phyloP scores from a whole-genome alignment of 2,329 filamentous ascomycete species.

The Sclerotinia spermophila region DNA sequence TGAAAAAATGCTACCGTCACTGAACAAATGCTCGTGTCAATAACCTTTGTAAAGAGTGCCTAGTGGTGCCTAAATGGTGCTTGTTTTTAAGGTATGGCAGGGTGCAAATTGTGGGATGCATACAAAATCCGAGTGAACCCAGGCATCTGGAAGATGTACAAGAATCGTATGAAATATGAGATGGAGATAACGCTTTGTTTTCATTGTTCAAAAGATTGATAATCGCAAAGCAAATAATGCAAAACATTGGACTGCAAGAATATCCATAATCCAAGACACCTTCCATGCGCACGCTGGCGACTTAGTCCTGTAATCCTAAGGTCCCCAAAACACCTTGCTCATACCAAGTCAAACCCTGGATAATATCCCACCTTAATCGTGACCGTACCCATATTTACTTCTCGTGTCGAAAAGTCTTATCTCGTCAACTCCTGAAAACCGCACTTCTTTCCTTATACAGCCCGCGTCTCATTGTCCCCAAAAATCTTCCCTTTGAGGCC shows the following conservation, averaged over 20 bases:
- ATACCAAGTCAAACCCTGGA: not conserved
- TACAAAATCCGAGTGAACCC: not conserved
- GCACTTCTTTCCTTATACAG: not conserved
- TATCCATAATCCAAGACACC: not conserved
- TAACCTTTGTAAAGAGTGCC: not conserved
- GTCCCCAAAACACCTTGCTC: not conserved
- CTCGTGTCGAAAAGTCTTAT: not conserved
- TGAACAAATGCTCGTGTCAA: not conserved
- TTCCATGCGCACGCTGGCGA: not conserved
- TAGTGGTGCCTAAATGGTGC: not conserved
- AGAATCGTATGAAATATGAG: not conserved
- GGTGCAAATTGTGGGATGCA: not conserved
- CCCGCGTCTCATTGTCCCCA: not conserved
- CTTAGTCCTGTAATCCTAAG: not conserved
- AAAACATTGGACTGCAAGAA: not conserved
- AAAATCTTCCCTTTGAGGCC: not conserved
- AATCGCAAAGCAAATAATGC: not conserved
- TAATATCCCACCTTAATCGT: not conserved
- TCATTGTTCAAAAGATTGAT: not conserved
- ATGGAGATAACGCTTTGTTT: not conserved
- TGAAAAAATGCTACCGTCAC: not conserved
- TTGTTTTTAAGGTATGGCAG: not conserved
- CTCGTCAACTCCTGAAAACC: not conserved
- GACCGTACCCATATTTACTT: not conserved
- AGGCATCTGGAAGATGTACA: not conserved